Evolutionary conservation across 2,329 filamentous ascomycete species (phyloP), one percentile per base, ranked within the genome.

Genomic region (Neofusicoccum umdonicola): DNA sequence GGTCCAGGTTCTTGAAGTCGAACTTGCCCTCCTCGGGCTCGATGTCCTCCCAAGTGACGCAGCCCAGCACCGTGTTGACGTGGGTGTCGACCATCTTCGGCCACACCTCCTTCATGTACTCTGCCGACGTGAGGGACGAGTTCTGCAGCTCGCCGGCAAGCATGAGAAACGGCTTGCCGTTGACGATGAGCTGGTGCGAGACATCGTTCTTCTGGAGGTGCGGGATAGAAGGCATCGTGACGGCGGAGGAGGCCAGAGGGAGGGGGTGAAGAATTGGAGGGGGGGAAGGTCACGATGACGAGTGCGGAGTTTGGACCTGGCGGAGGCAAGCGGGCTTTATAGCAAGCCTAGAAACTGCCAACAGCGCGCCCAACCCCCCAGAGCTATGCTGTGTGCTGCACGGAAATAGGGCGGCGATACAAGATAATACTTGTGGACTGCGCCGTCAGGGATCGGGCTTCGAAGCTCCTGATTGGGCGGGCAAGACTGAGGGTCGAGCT

Each of bases 71-170:
- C 2, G 80, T 82, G 66, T 83, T 83, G 67, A 81, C 71, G 63
- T 79, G 73, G 13, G 73, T 79, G 17, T 72, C 73, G 4, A 71
- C 72, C 66, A 83, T 71, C 56, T 80, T 80, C 37, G 75, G 73
- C 80, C 80, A 83, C 6, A 78, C 71, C 7, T 75, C 72, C 15
- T 73, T 68, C 80, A 83, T 83, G 65, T 79, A 82, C 51, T 75
- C 71, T 7, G 78, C 74, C 4, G 78, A 82, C 8, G 75, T 78
- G 52, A 83, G 72, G 1, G 79, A 80, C 0, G 81, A 83, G 67
- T 83, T 83, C 63, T 83, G 81, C 42, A 82, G 70, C 71, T 83
- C 80, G 9, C 71, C 80, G n/a, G 72, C 77, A 5, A 80, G 73
- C 66, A 81, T 78, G 41, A 82, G 76, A 62, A 80, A 81, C 0